Evolutionary conservation across 768 basidiomycete genomes (phyloP).

Genomic region (Calocybe cyanea): DNA sequence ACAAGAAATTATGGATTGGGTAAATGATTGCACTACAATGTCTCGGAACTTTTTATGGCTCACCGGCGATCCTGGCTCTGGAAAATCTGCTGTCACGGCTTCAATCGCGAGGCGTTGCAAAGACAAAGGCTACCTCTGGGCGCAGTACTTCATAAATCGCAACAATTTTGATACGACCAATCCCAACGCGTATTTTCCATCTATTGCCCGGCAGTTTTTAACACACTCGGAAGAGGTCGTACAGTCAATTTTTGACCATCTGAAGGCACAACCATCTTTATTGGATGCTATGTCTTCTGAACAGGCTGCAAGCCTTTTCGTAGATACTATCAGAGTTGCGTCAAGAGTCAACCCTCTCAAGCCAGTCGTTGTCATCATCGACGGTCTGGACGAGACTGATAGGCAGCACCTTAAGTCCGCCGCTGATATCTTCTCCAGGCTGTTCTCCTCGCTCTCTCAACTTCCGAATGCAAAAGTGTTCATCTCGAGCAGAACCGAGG

Average conservation of each 20-base stretch:
- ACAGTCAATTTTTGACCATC: constrained; percentile 7
- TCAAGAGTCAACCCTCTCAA: constrained; percentile 1
- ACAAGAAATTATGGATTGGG: constrained; percentile 12
- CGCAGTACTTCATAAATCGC: constrained; percentile 17
- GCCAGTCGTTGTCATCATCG: constrained; percentile 16
- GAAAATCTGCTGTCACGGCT: constrained; percentile 17
- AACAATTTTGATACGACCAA: constrained; percentile 14
- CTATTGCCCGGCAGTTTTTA: constrained; percentile 15
- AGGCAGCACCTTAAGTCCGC: constrained; percentile 5
- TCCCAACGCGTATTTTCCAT: constrained; percentile 14
- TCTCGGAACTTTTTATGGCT: constrained; percentile 16
- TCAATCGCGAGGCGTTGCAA: constrained; percentile 14
- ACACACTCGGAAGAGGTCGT: constrained; percentile 4
- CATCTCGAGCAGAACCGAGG: constrained; percentile 13
- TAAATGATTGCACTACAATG: constrained; percentile 1
- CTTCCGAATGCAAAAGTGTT: constrained; percentile 13
- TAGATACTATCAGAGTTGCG: constrained; percentile 9
- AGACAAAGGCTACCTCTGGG: constrained; percentile 13
- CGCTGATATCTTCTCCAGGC: constrained; percentile 10
- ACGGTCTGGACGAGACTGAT: constrained; percentile 18
- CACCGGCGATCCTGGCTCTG: constrained; percentile 15
- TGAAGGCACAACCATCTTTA: constrained; percentile 11
- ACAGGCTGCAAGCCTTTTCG: constrained; percentile 14
- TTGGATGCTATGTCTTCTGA: constrained; percentile 7
- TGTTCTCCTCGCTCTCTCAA: constrained; percentile 2